Evolutionary conservation across 2,329 filamentous ascomycete species (phyloP).

Genomic region (Knufia fluminis): DNA sequence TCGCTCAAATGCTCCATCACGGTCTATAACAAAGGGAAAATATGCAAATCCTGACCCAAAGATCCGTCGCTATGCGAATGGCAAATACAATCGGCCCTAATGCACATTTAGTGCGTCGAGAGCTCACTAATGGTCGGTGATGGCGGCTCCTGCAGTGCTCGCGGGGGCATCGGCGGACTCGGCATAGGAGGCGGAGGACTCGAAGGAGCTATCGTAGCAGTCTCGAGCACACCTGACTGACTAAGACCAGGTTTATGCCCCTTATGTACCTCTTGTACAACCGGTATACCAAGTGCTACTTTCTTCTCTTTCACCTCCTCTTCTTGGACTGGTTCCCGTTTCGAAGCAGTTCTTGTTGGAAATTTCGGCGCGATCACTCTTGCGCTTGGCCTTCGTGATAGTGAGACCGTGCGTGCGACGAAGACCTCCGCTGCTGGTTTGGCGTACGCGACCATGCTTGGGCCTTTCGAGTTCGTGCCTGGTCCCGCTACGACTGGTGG

Average conservation of each 20-base stretch:
- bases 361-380: constrained; percentile 15
- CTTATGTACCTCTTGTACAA: constrained; percentile 16
- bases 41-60: no score
- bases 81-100: no score
- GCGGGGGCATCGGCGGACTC: no score
- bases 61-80: no score
- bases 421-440: constrained; percentile 17
- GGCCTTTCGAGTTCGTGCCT: not conserved
- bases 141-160: no score
- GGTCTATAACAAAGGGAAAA: not conserved
- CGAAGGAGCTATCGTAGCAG: constrained; percentile 1
- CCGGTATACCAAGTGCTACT: constrained; percentile 10
- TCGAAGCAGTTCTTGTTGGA: not conserved
- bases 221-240: constrained; percentile 18
- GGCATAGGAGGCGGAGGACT: not conserved
- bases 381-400: constrained; percentile 19
- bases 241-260: constrained; percentile 19
- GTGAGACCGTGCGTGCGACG: constrained; percentile 19
- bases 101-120: no score
- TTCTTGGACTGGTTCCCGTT: constrained; percentile 11
- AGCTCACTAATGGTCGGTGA: not conserved
- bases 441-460: constrained; percentile 7
- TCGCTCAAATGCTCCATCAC: no score
- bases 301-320: constrained; percentile 16
- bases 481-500: constrained; percentile 3